Evolutionary conservation across 2,329 filamentous ascomycete genomes (phyloP), one percentile per base, ranked within the genome.

Genomic region (Metarhizium anisopliae): DNA sequence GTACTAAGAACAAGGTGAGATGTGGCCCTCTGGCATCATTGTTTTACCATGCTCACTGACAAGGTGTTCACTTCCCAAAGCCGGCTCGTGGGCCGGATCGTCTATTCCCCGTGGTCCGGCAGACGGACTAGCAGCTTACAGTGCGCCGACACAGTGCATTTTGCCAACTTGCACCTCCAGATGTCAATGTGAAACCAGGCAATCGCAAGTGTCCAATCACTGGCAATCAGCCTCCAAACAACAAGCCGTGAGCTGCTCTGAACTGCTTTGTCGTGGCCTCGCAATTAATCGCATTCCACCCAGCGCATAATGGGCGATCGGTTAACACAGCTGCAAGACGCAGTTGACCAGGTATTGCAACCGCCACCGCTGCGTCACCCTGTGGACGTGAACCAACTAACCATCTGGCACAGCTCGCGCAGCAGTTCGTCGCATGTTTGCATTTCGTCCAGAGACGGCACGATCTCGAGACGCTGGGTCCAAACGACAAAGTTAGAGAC

Each of bases 261-360:
- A 4, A 45, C 6, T 6, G 16, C 7, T 10, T 45, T 20, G n/a
- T 45, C n/a, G 42, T 16, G 42, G 3, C 42, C 42, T 20, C 25
- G 42, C 45, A 6, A 49, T 30, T 30, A 20, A 42, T 57, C 49
- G 35, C 51, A 57, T 36, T 47, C 29, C 49, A n/a, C 30, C 25
- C 25, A 47, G 20, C 36, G 16, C 18, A 70, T 60, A 6, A 90
- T 90, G 84, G 80, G 81, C 32, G 90, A 95, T 67, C 79, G 86
- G 59, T 78, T 95, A 56, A 93, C 90, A 1, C 89, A 94, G 70
- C 77, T 94, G 56, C 90, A 95, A 72, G 89, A 94, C 74, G 86
- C 88, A 70, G 82, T 93, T 58, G 89, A 94, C 66, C 84, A 91
- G 79, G 89, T 89, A 74, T 30, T 29, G 18, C 43, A 47, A 25